Conservation (phyloP, 2,329 filamentous ascomycete species). For the Sporothrix luriei region DNA sequence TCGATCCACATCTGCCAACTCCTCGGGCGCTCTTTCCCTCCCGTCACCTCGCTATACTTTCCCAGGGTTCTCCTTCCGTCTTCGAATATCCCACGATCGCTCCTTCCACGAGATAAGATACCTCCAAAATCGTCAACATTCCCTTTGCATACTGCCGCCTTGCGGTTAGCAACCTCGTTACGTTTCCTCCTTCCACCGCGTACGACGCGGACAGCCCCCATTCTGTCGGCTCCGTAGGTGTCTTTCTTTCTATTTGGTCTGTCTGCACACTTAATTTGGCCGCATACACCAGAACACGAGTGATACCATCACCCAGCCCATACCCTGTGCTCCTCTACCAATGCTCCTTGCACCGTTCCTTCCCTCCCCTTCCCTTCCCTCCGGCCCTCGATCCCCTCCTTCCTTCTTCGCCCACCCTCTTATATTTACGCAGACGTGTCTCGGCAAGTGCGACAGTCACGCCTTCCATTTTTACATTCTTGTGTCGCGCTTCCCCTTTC, state of each 20-base stretch:
- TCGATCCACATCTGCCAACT: background rate
- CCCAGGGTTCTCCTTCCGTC: background rate
- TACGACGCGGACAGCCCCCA: background rate
- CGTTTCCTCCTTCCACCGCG: background rate
- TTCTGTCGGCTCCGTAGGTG: constrained; percentile 11
- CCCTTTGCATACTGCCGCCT: background rate
- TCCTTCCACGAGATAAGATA: constrained; percentile 16
- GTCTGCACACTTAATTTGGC: background rate
- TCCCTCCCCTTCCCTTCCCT: background rate
- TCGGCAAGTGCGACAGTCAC: constrained; percentile 2
- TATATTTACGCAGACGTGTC: background rate
- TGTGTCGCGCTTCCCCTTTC: background rate
- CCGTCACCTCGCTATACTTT: background rate
- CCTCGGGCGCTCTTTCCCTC: background rate
- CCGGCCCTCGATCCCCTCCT: background rate
- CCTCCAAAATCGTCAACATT: background rate
- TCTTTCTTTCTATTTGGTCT: background rate
- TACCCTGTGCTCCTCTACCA: background rate
- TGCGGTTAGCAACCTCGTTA: background rate
- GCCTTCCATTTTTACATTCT: background rate
- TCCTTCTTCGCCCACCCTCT: constrained; percentile 18
- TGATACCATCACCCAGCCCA: background rate
- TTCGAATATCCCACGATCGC: background rate
- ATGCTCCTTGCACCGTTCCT: background rate
- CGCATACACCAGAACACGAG: background rate